Percentiles rank a stretch among this genome's conserved stretches.
Evolutionary conservation across 208 protist species (phyloP).

Genomic region (Wallacemonas sp.): DNA sequence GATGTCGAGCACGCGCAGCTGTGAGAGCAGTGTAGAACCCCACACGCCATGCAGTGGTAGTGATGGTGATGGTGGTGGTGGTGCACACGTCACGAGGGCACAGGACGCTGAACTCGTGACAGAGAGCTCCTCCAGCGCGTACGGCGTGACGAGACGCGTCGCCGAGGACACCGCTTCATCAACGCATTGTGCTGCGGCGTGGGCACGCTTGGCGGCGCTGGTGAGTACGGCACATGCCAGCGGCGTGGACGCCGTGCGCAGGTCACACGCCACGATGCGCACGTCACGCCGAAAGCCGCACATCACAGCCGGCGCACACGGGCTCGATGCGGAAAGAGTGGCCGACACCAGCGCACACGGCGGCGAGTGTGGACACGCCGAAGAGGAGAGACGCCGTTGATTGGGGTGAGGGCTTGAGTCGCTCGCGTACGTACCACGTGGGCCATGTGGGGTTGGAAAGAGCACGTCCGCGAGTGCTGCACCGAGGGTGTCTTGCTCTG

Average conservation of each 20-base stretch:
- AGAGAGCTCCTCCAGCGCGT: slow-evolving; percentile 1
- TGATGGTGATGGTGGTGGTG: no score
- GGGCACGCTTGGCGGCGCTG: not conserved
- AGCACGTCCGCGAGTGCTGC: no score
- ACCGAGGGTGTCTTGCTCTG: no score
- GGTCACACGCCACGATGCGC: slow-evolving; percentile 4
- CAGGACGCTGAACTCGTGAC: not conserved
- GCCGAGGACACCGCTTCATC: not conserved
- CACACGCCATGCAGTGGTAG: not conserved
- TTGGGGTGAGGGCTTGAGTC: no score
- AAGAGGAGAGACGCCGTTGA: no score
- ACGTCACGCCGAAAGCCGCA: slow-evolving; percentile 6
- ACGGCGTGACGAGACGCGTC: not conserved
- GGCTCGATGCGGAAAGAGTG: no score
- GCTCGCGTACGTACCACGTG: no score
- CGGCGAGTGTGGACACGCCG: no score
- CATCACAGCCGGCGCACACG: not conserved
- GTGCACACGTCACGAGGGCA: not conserved
- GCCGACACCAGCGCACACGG: no score
- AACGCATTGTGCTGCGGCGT: not conserved
- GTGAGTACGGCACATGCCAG: not conserved
- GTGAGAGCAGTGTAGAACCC: slow-evolving; percentile 7
- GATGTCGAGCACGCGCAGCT: slow-evolving; percentile 13
- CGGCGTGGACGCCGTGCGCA: not conserved
- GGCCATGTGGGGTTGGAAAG: no score